Evolutionary conservation across 805 yeast genomes (phyloP).

Genomic region (Spathaspora girioi): DNA sequence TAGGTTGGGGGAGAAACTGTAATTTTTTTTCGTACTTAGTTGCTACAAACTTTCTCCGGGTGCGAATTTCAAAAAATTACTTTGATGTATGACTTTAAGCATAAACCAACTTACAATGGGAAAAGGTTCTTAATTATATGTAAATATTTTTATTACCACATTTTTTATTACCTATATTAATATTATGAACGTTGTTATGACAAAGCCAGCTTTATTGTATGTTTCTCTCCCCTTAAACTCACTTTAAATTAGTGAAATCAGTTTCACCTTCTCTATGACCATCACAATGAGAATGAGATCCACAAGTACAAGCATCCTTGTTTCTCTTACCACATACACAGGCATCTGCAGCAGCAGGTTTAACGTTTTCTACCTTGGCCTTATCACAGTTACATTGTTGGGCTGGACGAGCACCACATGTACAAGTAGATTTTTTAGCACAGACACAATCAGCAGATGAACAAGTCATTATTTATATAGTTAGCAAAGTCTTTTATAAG

Average conservation of each 20-base stretch:
- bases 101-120: too few species aligned
- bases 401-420: conserved; percentile 61
- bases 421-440: conserved; percentile 60
- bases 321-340: conserved; percentile 61
- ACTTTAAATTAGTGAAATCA: conserved; percentile 48
- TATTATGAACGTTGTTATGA: not conserved
- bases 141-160: too few species aligned
- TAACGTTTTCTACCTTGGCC: conserved; percentile 49
- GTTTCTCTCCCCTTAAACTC: conserved; percentile 1
- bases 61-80: not conserved
- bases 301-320: conserved; percentile 54
- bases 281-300: conserved; percentile 36
- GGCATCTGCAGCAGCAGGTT: conserved; percentile 37
- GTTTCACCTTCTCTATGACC: conserved; percentile 52
- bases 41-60: not conserved
- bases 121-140: too few species aligned
- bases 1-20: too few species aligned
- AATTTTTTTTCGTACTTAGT: not conserved
- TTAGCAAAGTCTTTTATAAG: not conserved
- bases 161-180: not conserved
- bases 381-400: conserved; percentile 52
- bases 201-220: not conserved
- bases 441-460: conserved; percentile 50
- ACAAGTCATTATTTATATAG: conserved; percentile 23
- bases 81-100: not conserved